phyloP scores from a whole-genome alignment of 2,329 filamentous ascomycete species.

The Nemania serpens region DNA sequence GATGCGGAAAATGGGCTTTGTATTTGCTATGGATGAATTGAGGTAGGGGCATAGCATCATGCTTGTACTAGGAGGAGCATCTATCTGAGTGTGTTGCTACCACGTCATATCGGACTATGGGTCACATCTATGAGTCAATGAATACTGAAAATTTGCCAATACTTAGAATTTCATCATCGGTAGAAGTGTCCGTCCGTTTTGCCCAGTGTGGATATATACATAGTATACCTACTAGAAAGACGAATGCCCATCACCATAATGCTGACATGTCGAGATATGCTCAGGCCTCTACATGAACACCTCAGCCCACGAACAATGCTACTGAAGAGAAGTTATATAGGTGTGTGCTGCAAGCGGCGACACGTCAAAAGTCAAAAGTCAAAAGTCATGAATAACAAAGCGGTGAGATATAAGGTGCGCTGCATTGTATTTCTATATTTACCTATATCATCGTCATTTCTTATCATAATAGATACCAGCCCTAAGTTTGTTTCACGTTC shows the following conservation, averaged over 20 bases:
- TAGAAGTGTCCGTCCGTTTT: neutral
- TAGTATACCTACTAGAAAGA: neutral
- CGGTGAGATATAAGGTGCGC: too few relatives aligned
- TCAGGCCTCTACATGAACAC: too few relatives aligned
- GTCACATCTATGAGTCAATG: neutral
- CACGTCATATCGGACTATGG: constrained; percentile 3
- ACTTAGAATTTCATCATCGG: neutral
- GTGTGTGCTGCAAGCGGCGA: too few relatives aligned
- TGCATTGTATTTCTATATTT: too few relatives aligned
- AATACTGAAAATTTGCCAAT: neutral
- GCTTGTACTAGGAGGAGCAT: neutral
- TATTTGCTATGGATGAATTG: constrained; percentile 18
- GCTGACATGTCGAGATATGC: too few relatives aligned
- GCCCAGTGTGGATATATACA: neutral
- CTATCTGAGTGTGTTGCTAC: constrained; percentile 3
- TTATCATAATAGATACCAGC: too few relatives aligned
- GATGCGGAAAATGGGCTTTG: constrained; percentile 28
- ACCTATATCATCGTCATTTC: too few relatives aligned
- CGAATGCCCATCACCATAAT: neutral
- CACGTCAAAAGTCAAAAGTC: too few relatives aligned
- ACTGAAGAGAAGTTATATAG: neutral
- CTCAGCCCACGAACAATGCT: neutral
- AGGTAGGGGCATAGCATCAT: constrained; percentile 10
- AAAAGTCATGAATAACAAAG: too few relatives aligned
- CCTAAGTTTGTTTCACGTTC: too few relatives aligned